Conservation (phyloP, 2,329 filamentous ascomycete species). For the Fusarium udum region DNA sequence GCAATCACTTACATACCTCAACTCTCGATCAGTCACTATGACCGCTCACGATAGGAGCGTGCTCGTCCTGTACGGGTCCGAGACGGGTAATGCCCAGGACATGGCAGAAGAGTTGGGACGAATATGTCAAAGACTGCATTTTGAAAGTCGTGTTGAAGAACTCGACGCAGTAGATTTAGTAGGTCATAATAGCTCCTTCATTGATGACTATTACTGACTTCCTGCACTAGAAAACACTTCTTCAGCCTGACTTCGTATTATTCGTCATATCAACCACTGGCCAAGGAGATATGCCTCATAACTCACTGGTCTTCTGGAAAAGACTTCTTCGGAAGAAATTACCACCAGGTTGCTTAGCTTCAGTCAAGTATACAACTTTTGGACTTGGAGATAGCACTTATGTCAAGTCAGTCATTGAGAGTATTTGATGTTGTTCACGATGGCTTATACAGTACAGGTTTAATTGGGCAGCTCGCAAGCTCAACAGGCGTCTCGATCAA, state of each 20-base stretch:
- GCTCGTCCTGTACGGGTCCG: constrained; percentile 89
- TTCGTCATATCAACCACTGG: constrained; percentile 93
- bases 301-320: constrained; percentile 85
- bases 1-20: neutral
- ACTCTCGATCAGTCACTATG: constrained; percentile 33
- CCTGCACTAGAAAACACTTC: constrained; percentile 58
- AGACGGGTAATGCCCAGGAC: constrained; percentile 94
- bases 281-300: constrained; percentile 90
- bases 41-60: constrained; percentile 51
- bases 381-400: constrained; percentile 96
- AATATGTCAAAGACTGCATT: constrained; percentile 79
- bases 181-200: constrained; percentile 49
- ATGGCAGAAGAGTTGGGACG: constrained; percentile 85
- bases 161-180: constrained; percentile 81
- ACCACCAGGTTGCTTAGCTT: constrained; percentile 72
- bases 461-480: constrained; percentile 91
- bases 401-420: constrained; percentile 70
- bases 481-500: constrained; percentile 84
- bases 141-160: constrained; percentile 78
- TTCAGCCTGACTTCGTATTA: constrained; percentile 69
- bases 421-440: neutral
- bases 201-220: constrained; percentile 8
- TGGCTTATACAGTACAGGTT: constrained; percentile 63
- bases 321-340: constrained; percentile 82
- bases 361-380: constrained; percentile 82